phyloP scores from a whole-genome alignment of 768 basidiomycete species.

The Psilocybe cubensis region DNA sequence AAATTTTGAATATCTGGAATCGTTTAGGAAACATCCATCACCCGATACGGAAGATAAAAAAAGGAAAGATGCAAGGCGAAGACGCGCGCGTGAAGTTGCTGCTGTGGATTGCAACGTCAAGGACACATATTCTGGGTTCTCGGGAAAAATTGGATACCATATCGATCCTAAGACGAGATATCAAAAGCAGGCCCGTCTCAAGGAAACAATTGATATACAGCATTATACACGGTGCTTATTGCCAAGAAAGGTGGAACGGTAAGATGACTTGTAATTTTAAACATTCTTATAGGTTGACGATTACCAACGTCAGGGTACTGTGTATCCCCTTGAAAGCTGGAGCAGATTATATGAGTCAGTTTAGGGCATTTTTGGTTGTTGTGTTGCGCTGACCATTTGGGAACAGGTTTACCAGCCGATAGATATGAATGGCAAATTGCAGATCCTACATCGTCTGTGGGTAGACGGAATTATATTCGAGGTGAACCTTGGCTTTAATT shows the following conservation, averaged over 20 bases:
- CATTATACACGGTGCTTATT: conserved; percentile 66
- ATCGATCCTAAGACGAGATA: conserved; percentile 41
- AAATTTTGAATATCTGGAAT: background rate
- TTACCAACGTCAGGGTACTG: conserved; percentile 47
- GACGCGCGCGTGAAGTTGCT: conserved; percentile 29
- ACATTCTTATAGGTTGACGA: background rate
- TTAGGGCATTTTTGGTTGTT: background rate
- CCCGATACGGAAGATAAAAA: conserved; percentile 8
- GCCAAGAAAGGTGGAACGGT: conserved; percentile 61
- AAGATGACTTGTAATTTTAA: background rate
- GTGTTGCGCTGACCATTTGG: background rate
- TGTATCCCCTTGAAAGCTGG: conserved; percentile 56
- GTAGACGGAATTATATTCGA: conserved; percentile 50
- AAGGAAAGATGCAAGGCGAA: conserved; percentile 21
- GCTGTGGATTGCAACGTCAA: conserved; percentile 38
- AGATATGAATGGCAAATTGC: conserved; percentile 63
- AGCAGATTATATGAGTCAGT: conserved; percentile 70
- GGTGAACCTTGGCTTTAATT: conserved; percentile 34
- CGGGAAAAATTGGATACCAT: conserved; percentile 34
- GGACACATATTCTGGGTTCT: conserved; percentile 38
- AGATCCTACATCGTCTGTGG: conserved; percentile 63
- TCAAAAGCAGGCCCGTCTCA: conserved; percentile 51
- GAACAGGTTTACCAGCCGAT: conserved; percentile 44
- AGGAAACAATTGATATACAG: conserved; percentile 56
- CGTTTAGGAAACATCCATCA: conserved; percentile 43